A percentile compares a stretch with the other conserved stretches of the same genome.
phyloP scores from a whole-genome alignment of 345 rosid species.

The Populus tremula region DNA sequence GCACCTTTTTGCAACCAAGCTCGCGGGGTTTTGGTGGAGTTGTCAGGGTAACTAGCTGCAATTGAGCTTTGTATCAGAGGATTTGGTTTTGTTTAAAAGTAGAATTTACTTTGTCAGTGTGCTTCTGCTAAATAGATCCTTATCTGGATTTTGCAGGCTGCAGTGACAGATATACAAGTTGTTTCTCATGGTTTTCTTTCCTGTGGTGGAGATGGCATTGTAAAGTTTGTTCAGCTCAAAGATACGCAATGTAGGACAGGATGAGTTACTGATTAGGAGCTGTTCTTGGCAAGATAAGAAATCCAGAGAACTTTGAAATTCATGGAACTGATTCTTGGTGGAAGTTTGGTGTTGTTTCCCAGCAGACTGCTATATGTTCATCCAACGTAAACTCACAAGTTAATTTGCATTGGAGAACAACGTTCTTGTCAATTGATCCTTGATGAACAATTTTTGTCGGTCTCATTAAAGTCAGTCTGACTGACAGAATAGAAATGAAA shows the following conservation, averaged over 20 bases:
- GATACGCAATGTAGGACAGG: constrained; percentile 11
- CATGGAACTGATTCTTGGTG: neutral
- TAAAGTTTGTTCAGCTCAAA: constrained; percentile 56
- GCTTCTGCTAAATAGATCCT: constrained; percentile 10
- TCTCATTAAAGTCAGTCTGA: neutral
- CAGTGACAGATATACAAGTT: constrained; percentile 83
- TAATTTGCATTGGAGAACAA: no score
- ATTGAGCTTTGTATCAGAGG: neutral
- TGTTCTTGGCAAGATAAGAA: neutral
- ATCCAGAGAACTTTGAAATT: neutral
- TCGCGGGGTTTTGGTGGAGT: constrained; percentile 87
- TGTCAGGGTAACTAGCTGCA: constrained; percentile 52
- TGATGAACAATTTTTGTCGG: neutral
- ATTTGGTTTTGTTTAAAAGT: neutral
- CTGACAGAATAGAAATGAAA: neutral
- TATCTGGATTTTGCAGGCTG: constrained; percentile 53
- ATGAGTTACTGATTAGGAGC: neutral
- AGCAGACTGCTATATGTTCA: neutral
- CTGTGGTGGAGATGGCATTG: constrained; percentile 88
- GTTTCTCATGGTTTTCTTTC: constrained; percentile 69
- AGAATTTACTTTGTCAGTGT: neutral
- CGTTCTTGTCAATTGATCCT: neutral
- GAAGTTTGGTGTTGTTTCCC: neutral
- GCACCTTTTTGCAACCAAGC: constrained; percentile 74
- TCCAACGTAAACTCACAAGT: neutral